phyloP scores from a whole-genome alignment of 106 monocot species.

The Allium cepa region DNA sequence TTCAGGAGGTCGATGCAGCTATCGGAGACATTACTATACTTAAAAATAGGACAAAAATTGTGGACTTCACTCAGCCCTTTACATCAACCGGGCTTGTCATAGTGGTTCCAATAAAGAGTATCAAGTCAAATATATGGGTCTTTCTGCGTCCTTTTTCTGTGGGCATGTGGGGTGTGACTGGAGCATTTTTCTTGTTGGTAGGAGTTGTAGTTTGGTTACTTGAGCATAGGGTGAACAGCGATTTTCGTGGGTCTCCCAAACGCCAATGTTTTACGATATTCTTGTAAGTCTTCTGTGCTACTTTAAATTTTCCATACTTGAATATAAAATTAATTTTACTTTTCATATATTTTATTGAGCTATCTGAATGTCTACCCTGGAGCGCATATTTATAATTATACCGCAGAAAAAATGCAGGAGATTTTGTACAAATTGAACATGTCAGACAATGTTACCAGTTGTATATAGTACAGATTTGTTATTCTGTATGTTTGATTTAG shows the following conservation, averaged over 20 bases:
- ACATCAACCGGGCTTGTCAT: constrained; percentile 40
- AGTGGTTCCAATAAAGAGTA: constrained; percentile 25
- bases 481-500: neutral
- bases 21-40: constrained; percentile 49
- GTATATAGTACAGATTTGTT: too few relatives aligned
- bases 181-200: constrained; percentile 51
- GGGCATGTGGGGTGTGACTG: constrained; percentile 50
- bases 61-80: constrained; percentile 79
- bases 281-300: constrained; percentile 23
- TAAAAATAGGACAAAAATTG: constrained; percentile 40
- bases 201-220: constrained; percentile 66
- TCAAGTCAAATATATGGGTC: constrained; percentile 47
- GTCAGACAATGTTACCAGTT: too few relatives aligned
- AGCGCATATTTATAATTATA: too few relatives aligned
- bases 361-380: too few relatives aligned
- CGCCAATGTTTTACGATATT: constrained; percentile 42
- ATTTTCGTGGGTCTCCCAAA: constrained; percentile 59
- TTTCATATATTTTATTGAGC: too few relatives aligned
- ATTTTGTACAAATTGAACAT: too few relatives aligned
- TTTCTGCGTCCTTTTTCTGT: constrained; percentile 62
- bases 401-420: too few relatives aligned
- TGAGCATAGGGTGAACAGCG: constrained; percentile 58
- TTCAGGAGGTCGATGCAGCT: constrained; percentile 41
- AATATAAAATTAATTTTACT: too few relatives aligned
- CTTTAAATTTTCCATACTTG: neutral